Base-by-base conservation (phyloP, 1,284 basidiomycete species). In the Gymnopus androsaceus region DNA sequence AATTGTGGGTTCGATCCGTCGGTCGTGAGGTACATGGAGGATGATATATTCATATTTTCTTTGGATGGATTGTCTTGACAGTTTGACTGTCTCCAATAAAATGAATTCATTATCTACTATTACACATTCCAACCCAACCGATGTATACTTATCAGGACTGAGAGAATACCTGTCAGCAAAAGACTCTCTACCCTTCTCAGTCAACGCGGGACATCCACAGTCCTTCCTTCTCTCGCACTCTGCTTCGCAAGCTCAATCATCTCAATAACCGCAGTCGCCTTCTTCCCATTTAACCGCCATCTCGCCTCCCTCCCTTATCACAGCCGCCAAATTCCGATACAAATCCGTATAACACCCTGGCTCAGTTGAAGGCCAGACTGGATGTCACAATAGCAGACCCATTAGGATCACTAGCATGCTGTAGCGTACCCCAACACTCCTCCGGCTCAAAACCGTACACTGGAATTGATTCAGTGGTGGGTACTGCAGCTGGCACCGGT, bases 231-330 rank as follows among this genome's bases (percentile, higher is more conserved):
- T 60, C 71, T 77, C 19, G 85, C 80, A 60, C 86, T 88, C 68
- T 78, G 70, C 64, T 83, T 77, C 7, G 86, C 87, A 8, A 88
- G 72, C 70, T 92, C 87, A 63, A 92, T 83, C 66, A 92, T 78
- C 71, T 89, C 82, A 63, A 92, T 84, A 5, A 88, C 85, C 15
- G 78, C 71, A 17, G 81, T 81, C 2, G 88, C 83, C 65, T 90
- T 83, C 61, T n/a, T 81, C 79, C 79, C 88, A 91, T 67, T 84
- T 88, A 50, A 92, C 82, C 14, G 76, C 76, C 45, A 75, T 76
- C 47, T 80, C 76, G 14, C 75, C 77, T 3, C 77, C 78, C 21
- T 79, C 72, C 33, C 82, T 73, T 57, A 92, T 87, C 4, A 80
- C 80, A 23, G 75, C 77, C 15, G 82, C 86, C 30, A 90, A 69